phyloP scores from a whole-genome alignment of 2,329 filamentous ascomycete species.

The Diplodia mutila region DNA sequence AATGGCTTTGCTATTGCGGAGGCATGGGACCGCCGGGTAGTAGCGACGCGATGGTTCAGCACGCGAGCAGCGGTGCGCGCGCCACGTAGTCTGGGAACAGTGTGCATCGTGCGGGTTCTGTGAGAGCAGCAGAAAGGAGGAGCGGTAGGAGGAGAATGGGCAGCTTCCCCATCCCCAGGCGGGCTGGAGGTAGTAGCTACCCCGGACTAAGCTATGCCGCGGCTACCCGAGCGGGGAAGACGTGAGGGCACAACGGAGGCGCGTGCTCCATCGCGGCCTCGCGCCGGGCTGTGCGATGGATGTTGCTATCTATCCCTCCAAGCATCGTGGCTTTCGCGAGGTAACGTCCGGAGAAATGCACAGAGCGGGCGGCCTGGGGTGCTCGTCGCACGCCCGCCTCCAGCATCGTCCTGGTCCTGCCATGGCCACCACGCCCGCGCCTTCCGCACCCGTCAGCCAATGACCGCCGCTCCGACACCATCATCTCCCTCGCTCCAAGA shows the following conservation, averaged over 20 bases:
- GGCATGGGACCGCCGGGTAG: slow-evolving; percentile 1
- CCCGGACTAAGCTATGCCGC: slow-evolving; percentile 10
- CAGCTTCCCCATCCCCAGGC: slow-evolving; percentile 28
- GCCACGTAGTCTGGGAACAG: slow-evolving; percentile 5
- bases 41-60: background rate
- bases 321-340: background rate
- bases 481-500: background rate
- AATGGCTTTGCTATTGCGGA: slow-evolving; percentile 33
- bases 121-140: too few relatives aligned
- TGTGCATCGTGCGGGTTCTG: background rate
- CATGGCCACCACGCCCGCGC: slow-evolving; percentile 2
- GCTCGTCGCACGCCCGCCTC: slow-evolving; percentile 8
- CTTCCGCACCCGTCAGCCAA: slow-evolving; percentile 5
- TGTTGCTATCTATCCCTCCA: background rate
- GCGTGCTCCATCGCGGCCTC: background rate
- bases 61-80: slow-evolving; percentile 9
- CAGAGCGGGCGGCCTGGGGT: background rate
- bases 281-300: background rate
- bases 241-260: background rate
- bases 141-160: slow-evolving; percentile 32
- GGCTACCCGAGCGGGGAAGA: slow-evolving; percentile 20
- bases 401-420: background rate
- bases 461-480: background rate
- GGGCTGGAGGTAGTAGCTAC: background rate
- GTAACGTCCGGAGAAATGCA: slow-evolving; percentile 11